These are phyloP conservation scores for Eustoma russellianum DNA, from an alignment of 257 asterid species.

Conservation along the genomic window DNA sequence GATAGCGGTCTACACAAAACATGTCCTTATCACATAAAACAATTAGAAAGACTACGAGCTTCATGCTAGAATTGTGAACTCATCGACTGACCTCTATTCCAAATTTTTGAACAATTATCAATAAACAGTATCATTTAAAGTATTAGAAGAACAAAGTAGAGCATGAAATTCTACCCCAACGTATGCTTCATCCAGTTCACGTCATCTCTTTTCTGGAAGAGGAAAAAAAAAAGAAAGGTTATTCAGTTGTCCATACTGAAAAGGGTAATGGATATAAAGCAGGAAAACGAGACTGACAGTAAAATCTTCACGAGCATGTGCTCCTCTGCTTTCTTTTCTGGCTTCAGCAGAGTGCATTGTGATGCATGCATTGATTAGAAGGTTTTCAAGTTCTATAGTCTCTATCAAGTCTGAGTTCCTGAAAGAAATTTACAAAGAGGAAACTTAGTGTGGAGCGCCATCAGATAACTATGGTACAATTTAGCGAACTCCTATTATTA, in stretches of 20 bases:
- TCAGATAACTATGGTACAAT: no score
- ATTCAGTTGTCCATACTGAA: not conserved
- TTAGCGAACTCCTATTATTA: no score
- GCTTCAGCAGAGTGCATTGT: slow-evolving; percentile 99
- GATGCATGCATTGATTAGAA: slow-evolving; percentile 84
- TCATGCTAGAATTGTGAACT: no score
- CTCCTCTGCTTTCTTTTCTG: slow-evolving; percentile 98
- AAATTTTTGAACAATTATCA: no score
- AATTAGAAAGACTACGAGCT: no score
- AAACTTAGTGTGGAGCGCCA: no score
- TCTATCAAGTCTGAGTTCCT: slow-evolving; percentile 98
- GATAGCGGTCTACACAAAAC: no score
- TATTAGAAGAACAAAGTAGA: no score
- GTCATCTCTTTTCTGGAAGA: slow-evolving; percentile 84
- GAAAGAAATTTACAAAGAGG: slow-evolving; percentile 3
- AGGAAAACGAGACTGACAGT: slow-evolving; percentile 38
- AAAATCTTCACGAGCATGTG: slow-evolving; percentile 99
- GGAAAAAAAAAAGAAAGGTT: slow-evolving; percentile 5
- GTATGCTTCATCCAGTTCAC: slow-evolving; percentile 92
- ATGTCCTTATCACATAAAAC: no score
- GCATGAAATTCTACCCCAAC: slow-evolving; percentile 45
- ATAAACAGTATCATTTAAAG: no score
- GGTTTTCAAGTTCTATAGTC: slow-evolving; percentile 91
- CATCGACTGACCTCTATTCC: no score
- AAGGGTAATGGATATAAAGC: not conserved